These are phyloP conservation scores for Luvunga scandens DNA, from an alignment of 345 rosid genomes.

Conservation along the genomic window DNA sequence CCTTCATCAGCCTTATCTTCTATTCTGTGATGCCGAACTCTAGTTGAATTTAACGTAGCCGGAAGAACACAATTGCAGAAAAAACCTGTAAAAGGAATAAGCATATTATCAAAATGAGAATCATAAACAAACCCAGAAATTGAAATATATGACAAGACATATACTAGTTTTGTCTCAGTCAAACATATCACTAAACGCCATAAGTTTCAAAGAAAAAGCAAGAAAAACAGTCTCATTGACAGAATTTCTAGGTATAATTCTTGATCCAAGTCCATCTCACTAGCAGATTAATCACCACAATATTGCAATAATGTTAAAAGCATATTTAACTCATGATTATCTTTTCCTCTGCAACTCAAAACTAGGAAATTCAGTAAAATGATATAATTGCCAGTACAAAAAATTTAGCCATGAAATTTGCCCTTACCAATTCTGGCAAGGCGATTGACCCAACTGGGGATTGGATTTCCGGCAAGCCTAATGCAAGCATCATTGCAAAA, in stretches of 20 bases:
- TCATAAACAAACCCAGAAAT: conserved; percentile 14
- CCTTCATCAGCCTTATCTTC: conserved; percentile 61
- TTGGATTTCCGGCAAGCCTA: conserved; percentile 72
- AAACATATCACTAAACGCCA: neutral
- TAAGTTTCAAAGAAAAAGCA: neutral
- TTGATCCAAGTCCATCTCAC: neutral
- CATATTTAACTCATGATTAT: neutral
- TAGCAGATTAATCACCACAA: neutral
- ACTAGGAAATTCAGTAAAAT: neutral
- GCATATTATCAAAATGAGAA: conserved; percentile 11
- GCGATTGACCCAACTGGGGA: conserved; percentile 95
- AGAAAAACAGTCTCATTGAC: neutral
- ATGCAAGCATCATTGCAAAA: conserved; percentile 89
- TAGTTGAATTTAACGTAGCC: conserved; percentile 62
- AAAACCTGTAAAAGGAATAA: conserved; percentile 47
- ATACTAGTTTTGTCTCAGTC: neutral
- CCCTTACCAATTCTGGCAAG: conserved; percentile 87
- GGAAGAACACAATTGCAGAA: conserved; percentile 94
- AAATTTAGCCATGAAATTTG: neutral
- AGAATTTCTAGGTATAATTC: neutral
- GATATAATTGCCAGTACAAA: neutral
- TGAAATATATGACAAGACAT: neutral
- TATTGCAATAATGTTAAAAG: neutral
- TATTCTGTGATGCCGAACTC: conserved; percentile 47
- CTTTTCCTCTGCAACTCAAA: neutral